A percentile compares a stretch with the other conserved stretches of the same genome.
Conservation (phyloP, 1,139 yeast species). For the Geotrichum australiense region DNA sequence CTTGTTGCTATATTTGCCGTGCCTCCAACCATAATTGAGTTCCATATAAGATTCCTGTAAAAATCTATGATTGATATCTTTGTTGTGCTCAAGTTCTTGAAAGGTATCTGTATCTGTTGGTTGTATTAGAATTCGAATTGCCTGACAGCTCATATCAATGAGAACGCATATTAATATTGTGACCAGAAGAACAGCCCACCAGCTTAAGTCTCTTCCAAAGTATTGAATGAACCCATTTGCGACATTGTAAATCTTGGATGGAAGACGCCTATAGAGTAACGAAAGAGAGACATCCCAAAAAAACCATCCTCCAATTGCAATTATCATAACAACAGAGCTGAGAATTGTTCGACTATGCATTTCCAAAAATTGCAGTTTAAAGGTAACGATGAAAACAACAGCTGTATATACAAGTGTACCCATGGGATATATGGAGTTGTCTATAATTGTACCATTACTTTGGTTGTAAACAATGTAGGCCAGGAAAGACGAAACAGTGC, state of each 20-base stretch:
- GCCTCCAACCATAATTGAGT: slow-evolving; percentile 68
- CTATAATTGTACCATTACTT: slow-evolving; percentile 45
- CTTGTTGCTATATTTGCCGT: slow-evolving; percentile 18
- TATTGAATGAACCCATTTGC: slow-evolving; percentile 55
- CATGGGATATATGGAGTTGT: slow-evolving; percentile 72
- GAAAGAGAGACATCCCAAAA: slow-evolving; percentile 77
- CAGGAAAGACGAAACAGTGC: slow-evolving; percentile 63
- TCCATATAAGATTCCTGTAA: slow-evolving; percentile 70
- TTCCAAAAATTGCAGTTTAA: slow-evolving; percentile 74
- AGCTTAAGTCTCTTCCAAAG: slow-evolving; percentile 71
- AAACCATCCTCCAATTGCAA: slow-evolving; percentile 83
- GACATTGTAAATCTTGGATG: slow-evolving; percentile 64
- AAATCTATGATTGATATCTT: slow-evolving; percentile 56
- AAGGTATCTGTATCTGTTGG: slow-evolving; percentile 81
- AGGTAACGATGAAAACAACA: slow-evolving; percentile 65
- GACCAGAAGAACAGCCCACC: slow-evolving; percentile 75
- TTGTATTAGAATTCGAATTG: slow-evolving; percentile 46
- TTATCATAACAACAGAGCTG: slow-evolving; percentile 56
- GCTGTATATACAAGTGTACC: slow-evolving; percentile 73
- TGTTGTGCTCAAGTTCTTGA: slow-evolving; percentile 66
- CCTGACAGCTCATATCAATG: slow-evolving; percentile 54
- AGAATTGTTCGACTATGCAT: slow-evolving; percentile 75
- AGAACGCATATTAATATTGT: slow-evolving; percentile 43
- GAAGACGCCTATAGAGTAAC: slow-evolving; percentile 51
- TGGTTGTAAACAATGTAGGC: slow-evolving; percentile 61